Evolutionary conservation across 352 stramenopile genomes (phyloP).

Genomic region (Phytophthora syringae): DNA sequence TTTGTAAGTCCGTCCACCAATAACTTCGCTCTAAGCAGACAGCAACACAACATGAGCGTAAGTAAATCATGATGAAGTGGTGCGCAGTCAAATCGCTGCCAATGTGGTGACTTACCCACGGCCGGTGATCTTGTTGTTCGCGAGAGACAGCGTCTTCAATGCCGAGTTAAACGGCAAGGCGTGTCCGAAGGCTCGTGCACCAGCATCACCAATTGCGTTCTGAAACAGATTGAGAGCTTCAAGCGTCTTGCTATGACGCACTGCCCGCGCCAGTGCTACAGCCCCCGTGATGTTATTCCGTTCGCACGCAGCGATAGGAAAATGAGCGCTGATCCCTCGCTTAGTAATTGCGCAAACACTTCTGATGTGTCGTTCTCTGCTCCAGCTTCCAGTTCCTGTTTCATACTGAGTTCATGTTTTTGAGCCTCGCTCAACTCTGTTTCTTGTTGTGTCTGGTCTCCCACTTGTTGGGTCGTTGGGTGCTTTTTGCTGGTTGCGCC

Average conservation of each 20-base stretch:
- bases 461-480: not conserved
- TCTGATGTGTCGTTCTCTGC: slow-evolving; percentile 11
- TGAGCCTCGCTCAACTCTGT: slow-evolving; percentile 18
- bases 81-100: too few species aligned
- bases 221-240: slow-evolving; percentile 76
- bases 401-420: slow-evolving; percentile 21
- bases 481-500: slow-evolving; percentile 15
- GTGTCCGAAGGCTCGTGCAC: slow-evolving; percentile 58
- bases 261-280: slow-evolving; percentile 39
- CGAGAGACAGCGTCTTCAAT: slow-evolving; percentile 71
- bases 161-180: slow-evolving; percentile 62
- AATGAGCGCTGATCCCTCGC: slow-evolving; percentile 42
- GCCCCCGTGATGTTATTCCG: slow-evolving; percentile 50
- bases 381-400: slow-evolving; percentile 15
- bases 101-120: slow-evolving; percentile 39
- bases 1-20: slow-evolving; percentile 53
- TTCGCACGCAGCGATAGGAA: slow-evolving; percentile 73
- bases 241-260: slow-evolving; percentile 59
- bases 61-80: not conserved
- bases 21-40: slow-evolving; percentile 34
- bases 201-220: slow-evolving; percentile 63
- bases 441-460: slow-evolving; percentile 6
- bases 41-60: not conserved
- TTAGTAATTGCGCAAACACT: slow-evolving; percentile 53
- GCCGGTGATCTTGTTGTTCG: slow-evolving; percentile 62